A percentile compares a stretch with the other conserved stretches of the same genome.
Conservation (phyloP, 176 grass and related monocot genomes). For the Echinochloa phyllopogon region DNA sequence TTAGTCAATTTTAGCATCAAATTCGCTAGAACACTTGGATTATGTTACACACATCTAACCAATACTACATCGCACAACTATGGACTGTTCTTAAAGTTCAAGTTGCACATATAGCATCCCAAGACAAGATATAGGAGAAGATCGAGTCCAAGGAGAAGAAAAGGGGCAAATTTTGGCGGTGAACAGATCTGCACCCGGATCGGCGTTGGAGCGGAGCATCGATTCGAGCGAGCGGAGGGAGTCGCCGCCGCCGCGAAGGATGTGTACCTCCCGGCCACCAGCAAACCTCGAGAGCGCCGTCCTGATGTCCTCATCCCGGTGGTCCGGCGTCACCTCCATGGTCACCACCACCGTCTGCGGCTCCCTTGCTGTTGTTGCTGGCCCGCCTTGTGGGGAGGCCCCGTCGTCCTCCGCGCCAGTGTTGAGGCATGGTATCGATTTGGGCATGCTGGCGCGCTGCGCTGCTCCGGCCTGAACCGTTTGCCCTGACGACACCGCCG, state of each 20-base stretch:
- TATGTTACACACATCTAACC: too few relatives aligned
- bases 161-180: too few relatives aligned
- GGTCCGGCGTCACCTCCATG: slow-evolving; percentile 56
- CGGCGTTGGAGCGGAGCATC: slow-evolving; percentile 48
- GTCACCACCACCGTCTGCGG: slow-evolving; percentile 61
- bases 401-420: slow-evolving; percentile 33
- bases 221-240: slow-evolving; percentile 49
- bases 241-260: slow-evolving; percentile 23
- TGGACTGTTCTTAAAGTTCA: too few relatives aligned
- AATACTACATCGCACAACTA: too few relatives aligned
- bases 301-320: slow-evolving; percentile 59
- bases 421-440: slow-evolving; percentile 34
- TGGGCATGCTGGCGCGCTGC: slow-evolving; percentile 37
- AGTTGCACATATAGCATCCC: too few relatives aligned
- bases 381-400: neutral
- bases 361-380: neutral
- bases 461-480: neutral
- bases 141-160: too few relatives aligned
- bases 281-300: neutral
- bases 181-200: too few relatives aligned
- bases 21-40: too few relatives aligned
- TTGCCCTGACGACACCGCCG: neutral
- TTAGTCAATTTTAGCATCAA: too few relatives aligned
- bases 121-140: too few relatives aligned
- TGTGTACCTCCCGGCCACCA: too few relatives aligned